Evolutionary conservation across 345 rosid species (phyloP), one percentile per base, ranked within the genome.

Genomic region (Combretum micranthum): DNA sequence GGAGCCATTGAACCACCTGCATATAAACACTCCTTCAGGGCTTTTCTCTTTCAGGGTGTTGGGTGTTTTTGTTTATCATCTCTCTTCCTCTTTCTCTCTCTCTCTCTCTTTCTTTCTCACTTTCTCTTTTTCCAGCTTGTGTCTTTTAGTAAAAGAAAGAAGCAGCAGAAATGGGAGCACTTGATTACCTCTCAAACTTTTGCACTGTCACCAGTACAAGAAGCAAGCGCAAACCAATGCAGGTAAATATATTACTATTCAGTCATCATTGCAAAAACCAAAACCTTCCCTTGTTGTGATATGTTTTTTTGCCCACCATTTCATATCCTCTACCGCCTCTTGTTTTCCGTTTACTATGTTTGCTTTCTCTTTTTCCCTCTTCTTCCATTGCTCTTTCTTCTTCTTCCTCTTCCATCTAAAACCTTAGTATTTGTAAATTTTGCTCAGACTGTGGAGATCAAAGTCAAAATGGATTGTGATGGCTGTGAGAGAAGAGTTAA

Each of bases 391-490:
- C n/a, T n/a, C n/a, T n/a, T 42, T 39, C 18, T 3, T 13, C n/a
- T 16, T 47, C 53, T 26, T 23, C 32, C 15, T 23, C 50, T 52
- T 55, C 26, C 25, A 69, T 20, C 46, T 18, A 15, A 50, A 52
- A 16, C 64, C 22, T 46, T 55, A 22, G 4, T 47, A n/a, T 46
- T 47, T 46, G 47, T 44, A 18, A 43, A 25, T 37, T n/a, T 32
- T 62, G 46, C 49, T 59, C 79, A 91, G 96, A 91, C 96, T 16
- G 96, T 91, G 50, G 98, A 91, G 72, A 91, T 91, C 75, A 91
- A 83, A 73, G 98, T 91, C 44, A 91, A 88, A 67, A 91, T 91
- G 96, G 98, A 91, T 76, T 88, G 98, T 54, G 98, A 88, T 74
- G 98, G 98, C 60, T 88, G 98, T 49, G 96, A 91, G 73, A 86